Conservation (phyloP, 176 grass and related monocot species). For the Carex pumila region DNA sequence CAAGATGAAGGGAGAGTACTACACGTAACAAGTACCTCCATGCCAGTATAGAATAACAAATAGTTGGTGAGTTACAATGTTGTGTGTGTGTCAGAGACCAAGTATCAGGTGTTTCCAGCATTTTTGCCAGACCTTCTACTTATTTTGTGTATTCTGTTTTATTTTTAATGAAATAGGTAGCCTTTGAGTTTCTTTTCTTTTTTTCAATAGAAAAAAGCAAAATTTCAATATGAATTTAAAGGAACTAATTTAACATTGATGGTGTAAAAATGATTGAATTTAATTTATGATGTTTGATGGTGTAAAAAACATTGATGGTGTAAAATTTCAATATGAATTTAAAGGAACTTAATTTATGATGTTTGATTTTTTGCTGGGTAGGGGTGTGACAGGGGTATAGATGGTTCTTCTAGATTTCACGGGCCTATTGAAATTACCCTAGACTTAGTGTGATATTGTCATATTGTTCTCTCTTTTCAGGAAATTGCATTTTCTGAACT, state of each 20-base stretch:
- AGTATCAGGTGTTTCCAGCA: background rate
- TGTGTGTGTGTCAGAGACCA: background rate
- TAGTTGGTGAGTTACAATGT: background rate
- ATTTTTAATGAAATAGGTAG: background rate
- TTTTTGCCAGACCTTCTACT: background rate
- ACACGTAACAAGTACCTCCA: constrained; percentile 42
- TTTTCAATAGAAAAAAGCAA: background rate
- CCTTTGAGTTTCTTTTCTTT: background rate
- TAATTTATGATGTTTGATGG: too few relatives aligned
- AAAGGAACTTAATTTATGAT: background rate
- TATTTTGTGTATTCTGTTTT: background rate
- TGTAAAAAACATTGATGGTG: too few relatives aligned
- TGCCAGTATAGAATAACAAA: background rate
- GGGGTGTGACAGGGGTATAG: background rate
- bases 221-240: background rate
- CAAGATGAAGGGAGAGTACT: constrained; percentile 96
- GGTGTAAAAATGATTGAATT: background rate
- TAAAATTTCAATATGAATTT: too few relatives aligned
- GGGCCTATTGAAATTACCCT: background rate
- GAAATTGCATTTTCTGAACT: constrained; percentile 76
- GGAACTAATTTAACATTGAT: background rate
- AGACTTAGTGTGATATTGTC: background rate
- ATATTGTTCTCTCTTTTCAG: constrained; percentile 22
- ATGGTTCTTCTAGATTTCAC: background rate
- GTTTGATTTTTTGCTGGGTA: background rate